A percentile compares a stretch with the other conserved stretches of the same genome.
These are phyloP conservation scores for Capsicum chinense DNA, from an alignment of 257 asterid species.

Conservation along the genomic window DNA sequence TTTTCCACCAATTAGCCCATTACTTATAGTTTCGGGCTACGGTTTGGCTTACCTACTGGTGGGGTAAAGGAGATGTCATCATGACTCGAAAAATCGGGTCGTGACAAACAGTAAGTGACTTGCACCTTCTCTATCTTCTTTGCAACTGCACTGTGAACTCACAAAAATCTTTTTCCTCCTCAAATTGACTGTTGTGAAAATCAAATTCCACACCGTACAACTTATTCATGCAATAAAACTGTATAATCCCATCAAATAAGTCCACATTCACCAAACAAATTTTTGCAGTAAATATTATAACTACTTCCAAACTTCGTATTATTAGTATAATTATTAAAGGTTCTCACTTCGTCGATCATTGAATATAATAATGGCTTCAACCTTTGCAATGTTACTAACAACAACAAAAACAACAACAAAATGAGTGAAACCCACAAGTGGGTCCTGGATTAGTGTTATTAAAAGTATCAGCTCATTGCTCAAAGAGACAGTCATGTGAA, in stretches of 20 bases:
- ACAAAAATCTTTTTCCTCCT: neutral
- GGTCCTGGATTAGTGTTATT: neutral
- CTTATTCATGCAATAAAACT: neutral
- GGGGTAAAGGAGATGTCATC: no score
- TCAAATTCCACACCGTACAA: neutral
- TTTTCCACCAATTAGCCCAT: no score
- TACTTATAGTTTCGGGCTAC: no score
- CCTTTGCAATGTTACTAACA: neutral
- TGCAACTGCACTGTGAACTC: neutral
- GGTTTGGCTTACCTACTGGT: no score
- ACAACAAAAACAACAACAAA: no score
- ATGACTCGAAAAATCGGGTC: no score
- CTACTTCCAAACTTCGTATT: neutral
- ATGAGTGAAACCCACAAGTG: no score
- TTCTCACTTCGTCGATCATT: neutral
- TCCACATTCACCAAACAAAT: neutral
- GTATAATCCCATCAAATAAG: slow-evolving; percentile 15
- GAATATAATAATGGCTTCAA: slow-evolving; percentile 21
- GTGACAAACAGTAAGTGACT: neutral
- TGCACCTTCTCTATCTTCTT: neutral
- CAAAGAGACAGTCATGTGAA: neutral
- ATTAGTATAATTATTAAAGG: neutral
- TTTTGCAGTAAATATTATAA: neutral
- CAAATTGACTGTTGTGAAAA: neutral
- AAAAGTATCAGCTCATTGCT: neutral